A percentile compares a stretch with the other conserved stretches of the same genome.
These are phyloP conservation scores for Syncephalastrum sp. DNA, from an alignment of 371 early-diverging fungal species.

Conservation along the genomic window DNA sequence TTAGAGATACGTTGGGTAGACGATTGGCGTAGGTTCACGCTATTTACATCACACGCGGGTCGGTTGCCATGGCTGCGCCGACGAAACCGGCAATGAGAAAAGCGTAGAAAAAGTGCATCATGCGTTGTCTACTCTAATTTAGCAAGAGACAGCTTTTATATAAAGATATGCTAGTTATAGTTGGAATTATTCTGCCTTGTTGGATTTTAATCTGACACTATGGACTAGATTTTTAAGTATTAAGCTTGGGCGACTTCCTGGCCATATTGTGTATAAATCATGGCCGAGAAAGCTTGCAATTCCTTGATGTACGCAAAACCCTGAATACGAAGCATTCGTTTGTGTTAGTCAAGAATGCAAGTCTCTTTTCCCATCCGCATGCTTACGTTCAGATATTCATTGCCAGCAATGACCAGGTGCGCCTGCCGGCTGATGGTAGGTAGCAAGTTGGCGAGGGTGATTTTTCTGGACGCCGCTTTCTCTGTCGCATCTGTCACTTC, in stretches of 20 bases:
- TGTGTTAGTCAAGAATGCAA: background rate
- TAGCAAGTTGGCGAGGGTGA: constrained; percentile 75
- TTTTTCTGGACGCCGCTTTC: constrained; percentile 31
- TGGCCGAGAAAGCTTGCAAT: constrained; percentile 71
- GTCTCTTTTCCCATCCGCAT: background rate
- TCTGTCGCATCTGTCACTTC: constrained; percentile 28
- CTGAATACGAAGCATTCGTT: constrained; percentile 20
- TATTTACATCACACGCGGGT: too few relatives aligned
- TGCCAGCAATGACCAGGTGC: constrained; percentile 80
- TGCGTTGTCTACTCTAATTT: too few relatives aligned
- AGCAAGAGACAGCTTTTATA: too few relatives aligned
- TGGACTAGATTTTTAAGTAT: background rate
- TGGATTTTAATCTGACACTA: too few relatives aligned
- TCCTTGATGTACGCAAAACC: constrained; percentile 69
- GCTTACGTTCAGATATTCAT: constrained; percentile 77
- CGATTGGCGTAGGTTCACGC: too few relatives aligned
- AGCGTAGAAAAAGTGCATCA: too few relatives aligned
- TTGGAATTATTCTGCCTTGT: too few relatives aligned
- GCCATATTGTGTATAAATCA: constrained; percentile 69
- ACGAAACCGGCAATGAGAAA: too few relatives aligned
- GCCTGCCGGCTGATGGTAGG: constrained; percentile 77
- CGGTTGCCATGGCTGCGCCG: too few relatives aligned
- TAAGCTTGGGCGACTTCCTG: constrained; percentile 24
- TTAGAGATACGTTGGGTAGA: too few relatives aligned
- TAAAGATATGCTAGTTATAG: too few relatives aligned